Evolutionary conservation across 139 green algal species (phyloP), one percentile per base, ranked within the genome.

Genomic region (Diplosphaera chodatii): DNA sequence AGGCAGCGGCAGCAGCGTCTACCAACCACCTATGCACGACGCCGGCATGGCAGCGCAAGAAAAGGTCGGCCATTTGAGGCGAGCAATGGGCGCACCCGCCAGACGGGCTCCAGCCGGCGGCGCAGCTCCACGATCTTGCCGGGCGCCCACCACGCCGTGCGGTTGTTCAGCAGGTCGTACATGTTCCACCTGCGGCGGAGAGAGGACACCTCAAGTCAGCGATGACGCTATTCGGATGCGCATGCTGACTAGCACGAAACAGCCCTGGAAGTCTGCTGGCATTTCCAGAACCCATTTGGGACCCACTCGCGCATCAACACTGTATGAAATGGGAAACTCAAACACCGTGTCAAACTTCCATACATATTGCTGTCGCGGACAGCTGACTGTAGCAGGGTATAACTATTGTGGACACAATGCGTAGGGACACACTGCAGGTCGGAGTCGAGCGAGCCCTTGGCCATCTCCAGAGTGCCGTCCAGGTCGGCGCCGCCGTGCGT

Each of bases 91-190:
- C 72, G 32, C 40, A 89, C 85, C 84, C 86, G 77, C 87, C 91
- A 96, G 74, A 88, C 83, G 13, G 56, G 62, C 74, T 83, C 78
- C 30, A 97, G 74, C 1, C 80, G 66, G 62, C 83, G 32, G 1
- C 92, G 83, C 5, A 89, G 71, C 74, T 96, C 88, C 64, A 97
- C 87, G n/a, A 94, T 88, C 79, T 97, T 96, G 55, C 87, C 89
- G 8, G 91, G 90, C 55, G 91, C 90, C 92, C 92, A 97, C 90
- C 91, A 97, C 63, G 87, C 92, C 56, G 90, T 78, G 63, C 92
- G 83, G 76, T 97, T 86, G 22, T 63, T 41, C 63, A 95, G 80
- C 32, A 98, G 70, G 80, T 96, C 91, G 70, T 83, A 76, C 32
- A 95, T 71, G 15, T 84, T 78, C 87, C 86, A 89, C 29, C 67